These are phyloP conservation scores for Coemansia sp. DNA, from an alignment of 192 early-diverging fungal species.

Conservation along the genomic window DNA sequence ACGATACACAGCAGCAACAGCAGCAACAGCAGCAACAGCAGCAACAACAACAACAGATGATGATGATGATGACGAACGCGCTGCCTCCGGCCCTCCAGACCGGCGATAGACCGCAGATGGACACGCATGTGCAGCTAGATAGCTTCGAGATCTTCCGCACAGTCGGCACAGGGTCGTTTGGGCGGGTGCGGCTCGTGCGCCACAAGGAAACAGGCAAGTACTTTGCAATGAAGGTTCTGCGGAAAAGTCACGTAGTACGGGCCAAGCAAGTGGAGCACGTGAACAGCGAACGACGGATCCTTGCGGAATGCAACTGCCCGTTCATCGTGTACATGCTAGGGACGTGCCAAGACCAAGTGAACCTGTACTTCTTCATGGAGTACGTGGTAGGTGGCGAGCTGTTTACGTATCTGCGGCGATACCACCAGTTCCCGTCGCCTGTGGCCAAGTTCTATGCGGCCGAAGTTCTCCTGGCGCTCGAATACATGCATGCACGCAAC, in stretches of 20 bases:
- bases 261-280: constrained; percentile 98
- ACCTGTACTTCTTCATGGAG: constrained; percentile 94
- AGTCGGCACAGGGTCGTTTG: constrained; percentile 95
- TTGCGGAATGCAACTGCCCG: constrained; percentile 83
- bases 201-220: constrained; percentile 75
- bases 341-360: constrained; percentile 89
- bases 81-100: background rate
- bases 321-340: constrained; percentile 92
- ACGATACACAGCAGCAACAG: constrained; percentile 16
- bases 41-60: no score
- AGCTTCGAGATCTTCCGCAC: constrained; percentile 88
- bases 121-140: constrained; percentile 60
- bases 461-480: constrained; percentile 85
- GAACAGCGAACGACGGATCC: constrained; percentile 93
- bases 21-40: no score
- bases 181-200: constrained; percentile 90
- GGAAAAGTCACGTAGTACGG: constrained; percentile 90
- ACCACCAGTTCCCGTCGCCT: constrained; percentile 81
- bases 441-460: constrained; percentile 89
- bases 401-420: constrained; percentile 72
- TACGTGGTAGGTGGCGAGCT: constrained; percentile 96
- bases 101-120: constrained; percentile 28
- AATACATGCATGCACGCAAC: constrained; percentile 82
- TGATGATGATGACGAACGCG: constrained; percentile 4
- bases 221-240: constrained; percentile 97